phyloP scores from a whole-genome alignment of 1,284 basidiomycete species.

The Tetrapyrgos nigripes region DNA sequence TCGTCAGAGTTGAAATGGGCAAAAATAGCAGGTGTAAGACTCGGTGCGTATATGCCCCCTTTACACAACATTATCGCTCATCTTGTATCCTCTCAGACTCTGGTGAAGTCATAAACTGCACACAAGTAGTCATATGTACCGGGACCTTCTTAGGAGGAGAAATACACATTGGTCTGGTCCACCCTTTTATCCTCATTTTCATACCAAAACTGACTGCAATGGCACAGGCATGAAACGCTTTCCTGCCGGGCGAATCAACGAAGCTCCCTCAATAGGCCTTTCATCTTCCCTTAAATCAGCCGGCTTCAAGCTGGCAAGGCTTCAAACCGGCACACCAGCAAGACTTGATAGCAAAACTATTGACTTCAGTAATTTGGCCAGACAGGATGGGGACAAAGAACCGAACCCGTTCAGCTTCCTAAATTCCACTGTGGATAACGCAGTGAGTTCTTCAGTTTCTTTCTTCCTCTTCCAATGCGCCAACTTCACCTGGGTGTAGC shows the following conservation, averaged over 20 bases:
- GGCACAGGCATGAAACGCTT: conserved; percentile 71
- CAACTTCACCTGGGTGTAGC: conserved; percentile 39
- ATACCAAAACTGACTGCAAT: neutral
- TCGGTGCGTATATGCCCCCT: conserved; percentile 65
- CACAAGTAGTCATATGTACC: conserved; percentile 86
- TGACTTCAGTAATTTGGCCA: conserved; percentile 62
- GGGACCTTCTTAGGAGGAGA: conserved; percentile 91
- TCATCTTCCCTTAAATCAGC: conserved; percentile 77
- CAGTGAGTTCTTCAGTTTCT: conserved; percentile 36
- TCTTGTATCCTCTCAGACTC: conserved; percentile 51
- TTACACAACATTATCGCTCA: neutral
- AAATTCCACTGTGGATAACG: conserved; percentile 56
- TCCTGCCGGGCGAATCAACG: conserved; percentile 84
- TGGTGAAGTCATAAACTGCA: conserved; percentile 80
- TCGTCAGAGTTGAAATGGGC: conserved; percentile 49
- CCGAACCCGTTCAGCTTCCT: conserved; percentile 72
- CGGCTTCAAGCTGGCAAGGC: conserved; percentile 81
- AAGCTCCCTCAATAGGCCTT: conserved; percentile 76
- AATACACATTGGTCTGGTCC: conserved; percentile 78
- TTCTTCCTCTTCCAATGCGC: neutral
- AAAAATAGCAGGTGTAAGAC: conserved; percentile 68
- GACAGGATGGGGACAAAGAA: conserved; percentile 64
- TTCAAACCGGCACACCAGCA: conserved; percentile 92
- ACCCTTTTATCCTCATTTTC: no score
- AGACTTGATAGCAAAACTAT: conserved; percentile 77